Evolutionary conservation across 1,284 basidiomycete species (phyloP), one percentile per base, ranked within the genome.

Genomic region (Fomitopsis pinicola): DNA sequence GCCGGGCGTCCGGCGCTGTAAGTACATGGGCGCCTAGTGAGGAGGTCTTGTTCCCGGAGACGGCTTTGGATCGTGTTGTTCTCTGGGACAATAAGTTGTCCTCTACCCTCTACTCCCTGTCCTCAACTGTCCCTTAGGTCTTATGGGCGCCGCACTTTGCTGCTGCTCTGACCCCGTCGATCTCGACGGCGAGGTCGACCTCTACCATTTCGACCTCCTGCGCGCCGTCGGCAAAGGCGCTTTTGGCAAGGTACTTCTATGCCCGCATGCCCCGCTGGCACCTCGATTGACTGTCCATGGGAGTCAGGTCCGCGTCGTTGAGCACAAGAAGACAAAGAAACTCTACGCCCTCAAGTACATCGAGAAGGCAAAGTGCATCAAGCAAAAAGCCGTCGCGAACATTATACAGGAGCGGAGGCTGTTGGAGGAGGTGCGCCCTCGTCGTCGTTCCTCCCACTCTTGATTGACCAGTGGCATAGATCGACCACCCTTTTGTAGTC

Each of bases 271-370:
- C 62, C 19, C 55, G 62, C 30, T 48, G 33, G 30, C 26, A 44
- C 36, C 40, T 17, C n/a, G 6, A 44, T 28, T 55, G 12, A 42
- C 57, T n/a, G 17, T 42, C n/a, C 19, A 26, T 14, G 44, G 22
- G 14, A 57, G 3, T 17, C 56, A 89, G 87, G 88, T 89, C 69
- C 87, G 96, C 70, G 94, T 98, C 33, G 94, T 98, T 60, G 94
- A 97, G 75, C 95, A 98, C 79, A 98, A 97, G 74, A 87, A 90
- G 75, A 88, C 92, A 5, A 96, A 96, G 73, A 88, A 94, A 67
- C 80, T 98, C 1, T 98, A 95, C 72, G 96, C 96, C 17, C 87
- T 98, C 76, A 98, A 98, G 73, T 98, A 98, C 78, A 97, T 98
- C 80, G 95, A 98, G 78, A 98, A 98, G 77, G 82, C 90, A 52